Percentiles rank a stretch among this genome's conserved stretches.
phyloP scores from a whole-genome alignment of 345 rosid genomes.

The Salix caprea region DNA sequence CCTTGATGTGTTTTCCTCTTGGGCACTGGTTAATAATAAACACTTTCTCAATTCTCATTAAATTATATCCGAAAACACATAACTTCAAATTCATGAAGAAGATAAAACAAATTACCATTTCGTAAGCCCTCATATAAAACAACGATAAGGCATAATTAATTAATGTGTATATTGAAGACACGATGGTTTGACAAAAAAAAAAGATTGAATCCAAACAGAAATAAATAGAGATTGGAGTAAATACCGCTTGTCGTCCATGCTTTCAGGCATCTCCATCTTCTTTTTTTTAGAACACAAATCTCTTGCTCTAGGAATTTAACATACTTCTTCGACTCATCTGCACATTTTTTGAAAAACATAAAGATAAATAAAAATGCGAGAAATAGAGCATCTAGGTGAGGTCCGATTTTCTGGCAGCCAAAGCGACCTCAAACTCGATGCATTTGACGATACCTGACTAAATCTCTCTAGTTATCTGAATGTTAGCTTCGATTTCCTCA shows the following conservation, averaged over 20 bases:
- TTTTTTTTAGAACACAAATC: slow-evolving; percentile 30
- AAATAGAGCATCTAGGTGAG: slow-evolving; percentile 50
- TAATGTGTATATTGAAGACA: not conserved
- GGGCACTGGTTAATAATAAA: not conserved
- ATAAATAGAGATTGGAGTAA: not conserved
- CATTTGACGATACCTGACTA: slow-evolving; percentile 67
- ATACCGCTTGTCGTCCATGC: slow-evolving; percentile 44
- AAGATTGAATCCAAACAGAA: not conserved
- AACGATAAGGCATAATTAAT: not conserved
- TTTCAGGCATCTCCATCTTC: slow-evolving; percentile 36
- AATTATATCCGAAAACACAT: not conserved
- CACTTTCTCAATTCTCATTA: not conserved
- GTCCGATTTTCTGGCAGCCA: slow-evolving; percentile 49
- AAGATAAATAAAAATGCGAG: slow-evolving; percentile 32
- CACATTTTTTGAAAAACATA: not conserved
- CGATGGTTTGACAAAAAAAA: not conserved
- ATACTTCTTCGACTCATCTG: slow-evolving; percentile 53
- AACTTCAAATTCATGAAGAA: not conserved
- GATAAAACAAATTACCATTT: not conserved
- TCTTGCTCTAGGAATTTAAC: slow-evolving; percentile 44
- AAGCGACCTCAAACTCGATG: slow-evolving; percentile 41
- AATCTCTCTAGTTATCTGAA: slow-evolving; percentile 56
- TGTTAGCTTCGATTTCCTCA: slow-evolving; percentile 66
- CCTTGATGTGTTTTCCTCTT: not conserved
- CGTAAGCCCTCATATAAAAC: not conserved